These are phyloP conservation scores for Lolium multiflorum DNA, from an alignment of 176 grass and related monocot species.

Conservation along the genomic window DNA sequence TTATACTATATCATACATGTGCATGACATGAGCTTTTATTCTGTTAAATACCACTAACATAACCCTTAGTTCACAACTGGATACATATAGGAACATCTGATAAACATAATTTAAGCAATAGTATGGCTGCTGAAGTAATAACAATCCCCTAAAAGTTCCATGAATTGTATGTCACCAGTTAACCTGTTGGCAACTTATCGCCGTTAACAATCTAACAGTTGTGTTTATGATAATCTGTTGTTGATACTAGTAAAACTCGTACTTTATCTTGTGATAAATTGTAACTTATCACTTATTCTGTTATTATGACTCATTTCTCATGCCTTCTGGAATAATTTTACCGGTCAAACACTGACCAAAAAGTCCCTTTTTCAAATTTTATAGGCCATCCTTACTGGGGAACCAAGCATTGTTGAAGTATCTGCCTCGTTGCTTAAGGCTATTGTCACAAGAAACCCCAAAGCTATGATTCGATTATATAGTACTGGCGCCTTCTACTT, in stretches of 20 bases:
- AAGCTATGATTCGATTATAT: slow-evolving; percentile 96
- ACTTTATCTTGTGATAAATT: slow-evolving; percentile 28
- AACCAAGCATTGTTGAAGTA: slow-evolving; percentile 94
- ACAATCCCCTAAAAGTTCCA: not conserved
- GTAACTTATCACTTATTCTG: not conserved
- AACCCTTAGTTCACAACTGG: slow-evolving; percentile 27
- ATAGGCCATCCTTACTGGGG: slow-evolving; percentile 93
- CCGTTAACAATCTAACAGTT: slow-evolving; percentile 23
- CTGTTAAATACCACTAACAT: not conserved
- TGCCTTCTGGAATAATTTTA: slow-evolving; percentile 16
- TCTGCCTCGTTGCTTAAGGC: slow-evolving; percentile 89
- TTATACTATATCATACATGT: not conserved
- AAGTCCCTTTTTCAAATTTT: slow-evolving; percentile 30
- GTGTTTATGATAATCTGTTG: slow-evolving; percentile 39
- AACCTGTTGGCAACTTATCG: slow-evolving; percentile 7
- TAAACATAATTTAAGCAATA: slow-evolving; percentile 14
- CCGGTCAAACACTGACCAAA: slow-evolving; percentile 18
- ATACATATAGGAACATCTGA: not conserved
- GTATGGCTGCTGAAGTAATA: slow-evolving; percentile 17
- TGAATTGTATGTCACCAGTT: slow-evolving; percentile 19
- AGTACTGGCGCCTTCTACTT: slow-evolving; percentile 97
- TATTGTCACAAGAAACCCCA: slow-evolving; percentile 97
- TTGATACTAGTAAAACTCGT: slow-evolving; percentile 17
- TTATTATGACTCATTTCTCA: slow-evolving; percentile 26
- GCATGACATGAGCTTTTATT: slow-evolving; percentile 9